Percentiles rank a stretch among this genome's conserved stretches.
Conservation (phyloP, 2,329 filamentous ascomycete species). For the Phaeoacremonium minimum region DNA sequence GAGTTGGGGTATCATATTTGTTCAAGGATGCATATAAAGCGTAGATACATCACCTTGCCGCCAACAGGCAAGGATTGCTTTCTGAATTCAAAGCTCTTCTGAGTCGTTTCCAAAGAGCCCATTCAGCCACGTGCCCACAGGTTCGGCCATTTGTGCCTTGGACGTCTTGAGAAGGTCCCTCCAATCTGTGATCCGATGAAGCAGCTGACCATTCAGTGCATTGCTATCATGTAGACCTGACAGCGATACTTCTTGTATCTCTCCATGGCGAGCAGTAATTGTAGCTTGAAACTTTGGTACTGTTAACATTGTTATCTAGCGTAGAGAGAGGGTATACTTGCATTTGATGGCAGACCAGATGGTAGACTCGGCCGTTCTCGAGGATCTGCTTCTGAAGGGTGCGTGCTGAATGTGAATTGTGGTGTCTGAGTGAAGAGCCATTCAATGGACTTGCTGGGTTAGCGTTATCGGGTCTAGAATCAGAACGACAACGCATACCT, state of each 20-base stretch:
- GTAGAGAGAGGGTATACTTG: constrained; percentile 27
- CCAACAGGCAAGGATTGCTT: not conserved
- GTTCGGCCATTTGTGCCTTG: constrained; percentile 7
- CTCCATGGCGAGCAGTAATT: constrained; percentile 33
- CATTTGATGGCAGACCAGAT: constrained; percentile 37
- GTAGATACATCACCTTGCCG: not conserved
- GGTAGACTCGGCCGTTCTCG: constrained; percentile 48
- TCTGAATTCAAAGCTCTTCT: not conserved
- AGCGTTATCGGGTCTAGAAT: not conserved
- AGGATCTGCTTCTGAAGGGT: constrained; percentile 54
- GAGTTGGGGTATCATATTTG: constrained; percentile 2
- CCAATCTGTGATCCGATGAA: constrained; percentile 24
- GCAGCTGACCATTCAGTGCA: constrained; percentile 13
- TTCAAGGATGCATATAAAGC: not conserved
- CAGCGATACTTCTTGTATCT: constrained; percentile 22
- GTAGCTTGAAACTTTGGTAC: constrained; percentile 24
- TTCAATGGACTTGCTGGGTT: constrained; percentile 45
- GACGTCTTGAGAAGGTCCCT: constrained; percentile 10
- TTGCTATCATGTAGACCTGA: constrained; percentile 15
- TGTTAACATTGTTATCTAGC: no score
- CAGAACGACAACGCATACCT: constrained; percentile 36
- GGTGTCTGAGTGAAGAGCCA: constrained; percentile 89
- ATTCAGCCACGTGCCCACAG: constrained; percentile 22
- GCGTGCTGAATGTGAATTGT: constrained; percentile 68
- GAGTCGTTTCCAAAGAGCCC: constrained; percentile 16